These are phyloP conservation scores for Sphaerulina populicola DNA, from an alignment of 2,329 filamentous ascomycete genomes.

Conservation along the genomic window DNA sequence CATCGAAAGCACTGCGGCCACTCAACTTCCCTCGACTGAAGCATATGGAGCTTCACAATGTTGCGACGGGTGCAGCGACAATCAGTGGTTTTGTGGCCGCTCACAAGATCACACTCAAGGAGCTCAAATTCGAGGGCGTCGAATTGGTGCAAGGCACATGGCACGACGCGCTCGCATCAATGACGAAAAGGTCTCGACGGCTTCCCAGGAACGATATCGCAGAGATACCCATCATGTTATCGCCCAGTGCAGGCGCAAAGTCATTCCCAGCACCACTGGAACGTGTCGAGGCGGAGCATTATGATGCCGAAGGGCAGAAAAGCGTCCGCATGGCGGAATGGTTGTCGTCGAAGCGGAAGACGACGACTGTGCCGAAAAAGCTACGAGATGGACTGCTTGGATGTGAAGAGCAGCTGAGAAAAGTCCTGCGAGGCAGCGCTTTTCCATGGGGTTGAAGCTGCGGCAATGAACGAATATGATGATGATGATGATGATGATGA, in stretches of 20 bases:
- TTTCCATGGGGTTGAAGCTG: constrained; percentile 22
- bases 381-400: constrained; percentile 23
- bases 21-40: constrained; percentile 60
- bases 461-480: background rate
- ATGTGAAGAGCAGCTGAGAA: constrained; percentile 25
- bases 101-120: constrained; percentile 60
- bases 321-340: constrained; percentile 22
- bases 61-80: constrained; percentile 61
- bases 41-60: constrained; percentile 64
- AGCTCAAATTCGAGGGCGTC: constrained; percentile 75
- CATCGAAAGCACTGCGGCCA: constrained; percentile 27
- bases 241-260: constrained; percentile 17
- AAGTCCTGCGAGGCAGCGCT: constrained; percentile 24
- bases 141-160: constrained; percentile 63
- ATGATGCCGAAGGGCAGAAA: constrained; percentile 10
- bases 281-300: constrained; percentile 13
- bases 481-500: constrained; percentile 6
- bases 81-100: constrained; percentile 59
- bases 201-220: constrained; percentile 13
- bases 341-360: constrained; percentile 15
- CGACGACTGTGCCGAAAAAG: constrained; percentile 14
- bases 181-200: constrained; percentile 39
- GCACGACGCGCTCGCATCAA: constrained; percentile 71
- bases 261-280: constrained; percentile 17
- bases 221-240: constrained; percentile 32